Percentiles rank a stretch among this genome's conserved stretches.
Evolutionary conservation across 139 green algal genomes (phyloP).

Genomic region (Yamagishiella unicocca): DNA sequence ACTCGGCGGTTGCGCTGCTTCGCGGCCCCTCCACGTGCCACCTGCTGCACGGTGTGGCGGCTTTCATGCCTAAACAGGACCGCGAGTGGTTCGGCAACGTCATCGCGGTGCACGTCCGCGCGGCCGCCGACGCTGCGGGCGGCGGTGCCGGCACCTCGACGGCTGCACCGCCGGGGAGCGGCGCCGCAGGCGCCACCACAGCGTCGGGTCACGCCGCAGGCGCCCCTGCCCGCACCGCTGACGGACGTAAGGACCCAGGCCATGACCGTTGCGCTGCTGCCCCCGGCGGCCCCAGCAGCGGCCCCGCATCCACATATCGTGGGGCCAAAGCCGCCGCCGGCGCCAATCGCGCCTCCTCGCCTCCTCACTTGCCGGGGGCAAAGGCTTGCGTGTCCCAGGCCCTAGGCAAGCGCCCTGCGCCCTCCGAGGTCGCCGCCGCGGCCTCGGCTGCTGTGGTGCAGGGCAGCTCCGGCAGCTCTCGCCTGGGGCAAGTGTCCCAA

Average conservation of each 20-base stretch:
- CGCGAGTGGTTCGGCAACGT: slow-evolving; percentile 62
- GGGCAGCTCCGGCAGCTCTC: background rate
- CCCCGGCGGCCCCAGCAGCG: background rate
- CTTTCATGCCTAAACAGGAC: slow-evolving; percentile 66
- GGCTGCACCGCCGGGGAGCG: too few relatives aligned
- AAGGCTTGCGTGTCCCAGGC: background rate
- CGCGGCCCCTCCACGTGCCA: slow-evolving; percentile 52
- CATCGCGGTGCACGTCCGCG: slow-evolving; percentile 42
- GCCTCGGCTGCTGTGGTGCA: background rate
- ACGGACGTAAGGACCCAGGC: too few relatives aligned
- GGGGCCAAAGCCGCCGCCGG: too few relatives aligned
- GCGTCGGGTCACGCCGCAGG: too few relatives aligned
- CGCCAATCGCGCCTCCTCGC: too few relatives aligned
- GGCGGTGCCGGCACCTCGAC: background rate
- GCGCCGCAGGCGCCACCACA: too few relatives aligned
- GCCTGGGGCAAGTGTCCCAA: background rate
- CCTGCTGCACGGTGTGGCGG: slow-evolving; percentile 64
- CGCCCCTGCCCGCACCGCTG: too few relatives aligned
- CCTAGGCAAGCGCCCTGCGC: slow-evolving; percentile 3
- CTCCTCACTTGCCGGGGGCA: too few relatives aligned
- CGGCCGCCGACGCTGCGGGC: background rate
- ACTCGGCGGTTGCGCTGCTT: slow-evolving; percentile 68
- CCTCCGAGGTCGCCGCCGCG: slow-evolving; percentile 6
- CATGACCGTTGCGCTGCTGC: too few relatives aligned
- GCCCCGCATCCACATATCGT: too few relatives aligned